Evolutionary conservation across 805 yeast genomes (phyloP).

Genomic region (Candida chilensis): DNA sequence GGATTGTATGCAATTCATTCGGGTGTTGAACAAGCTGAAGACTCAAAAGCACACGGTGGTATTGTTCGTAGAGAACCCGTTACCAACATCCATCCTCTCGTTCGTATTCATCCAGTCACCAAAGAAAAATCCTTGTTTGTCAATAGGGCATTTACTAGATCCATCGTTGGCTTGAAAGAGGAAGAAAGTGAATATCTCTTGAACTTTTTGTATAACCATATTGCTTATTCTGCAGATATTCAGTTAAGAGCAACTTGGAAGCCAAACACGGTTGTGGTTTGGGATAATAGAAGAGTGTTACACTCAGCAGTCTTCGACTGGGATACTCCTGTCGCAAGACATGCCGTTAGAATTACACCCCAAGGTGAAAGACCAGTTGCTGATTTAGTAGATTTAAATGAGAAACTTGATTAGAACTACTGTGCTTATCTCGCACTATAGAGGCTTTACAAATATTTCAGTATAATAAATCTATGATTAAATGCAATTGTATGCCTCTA

Average conservation of each 20-base stretch:
- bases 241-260: slow-evolving; percentile 68
- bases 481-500: too few species aligned
- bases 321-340: slow-evolving; percentile 59
- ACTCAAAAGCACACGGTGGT: slow-evolving; percentile 45
- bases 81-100: slow-evolving; percentile 57
- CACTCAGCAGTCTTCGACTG: slow-evolving; percentile 70
- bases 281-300: slow-evolving; percentile 70
- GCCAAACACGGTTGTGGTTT: slow-evolving; percentile 58
- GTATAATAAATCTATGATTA: too few species aligned
- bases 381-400: too few species aligned
- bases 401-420: too few species aligned
- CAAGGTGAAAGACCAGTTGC: slow-evolving; percentile 64
- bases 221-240: slow-evolving; percentile 53
- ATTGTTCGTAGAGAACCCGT: slow-evolving; percentile 59
- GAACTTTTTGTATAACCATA: slow-evolving; percentile 44
- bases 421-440: too few species aligned
- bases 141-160: slow-evolving; percentile 53
- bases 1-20: slow-evolving; percentile 65
- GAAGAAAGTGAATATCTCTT: slow-evolving; percentile 62
- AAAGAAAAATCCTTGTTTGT: slow-evolving; percentile 49
- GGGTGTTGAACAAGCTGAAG: slow-evolving; percentile 59
- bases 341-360: slow-evolving; percentile 66
- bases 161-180: slow-evolving; percentile 62
- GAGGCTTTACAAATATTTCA: too few species aligned
- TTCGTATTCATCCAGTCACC: slow-evolving; percentile 67